Percentiles rank a stretch among this genome's conserved stretches.
Evolutionary conservation across 208 protist species (phyloP).

Genomic region (Lotmaria passim): DNA sequence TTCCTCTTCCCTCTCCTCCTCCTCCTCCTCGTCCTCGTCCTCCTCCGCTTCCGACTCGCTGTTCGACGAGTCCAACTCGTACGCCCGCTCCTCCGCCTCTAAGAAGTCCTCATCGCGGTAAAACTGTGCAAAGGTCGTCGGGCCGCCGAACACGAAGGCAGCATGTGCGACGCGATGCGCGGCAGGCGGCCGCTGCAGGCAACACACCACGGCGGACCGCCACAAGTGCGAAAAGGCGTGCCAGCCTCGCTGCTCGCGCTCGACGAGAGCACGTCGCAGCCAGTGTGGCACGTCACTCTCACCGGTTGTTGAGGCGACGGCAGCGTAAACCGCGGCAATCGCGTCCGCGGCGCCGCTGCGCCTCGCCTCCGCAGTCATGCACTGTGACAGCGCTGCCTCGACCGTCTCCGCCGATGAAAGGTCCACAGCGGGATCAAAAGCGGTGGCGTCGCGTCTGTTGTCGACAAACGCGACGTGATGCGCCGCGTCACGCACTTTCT

Average conservation of each 20-base stretch:
- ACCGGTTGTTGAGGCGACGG: background rate
- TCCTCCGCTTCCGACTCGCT: conserved; percentile 57
- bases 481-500: background rate
- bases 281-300: conserved; percentile 22
- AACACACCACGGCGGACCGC: conserved; percentile 24
- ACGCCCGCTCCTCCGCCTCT: conserved; percentile 49
- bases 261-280: conserved; percentile 22
- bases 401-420: background rate
- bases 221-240: background rate
- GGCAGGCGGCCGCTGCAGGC: conserved; percentile 20
- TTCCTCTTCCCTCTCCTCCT: conserved; percentile 63
- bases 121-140: conserved; percentile 76
- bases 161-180: conserved; percentile 39
- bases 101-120: conserved; percentile 45
- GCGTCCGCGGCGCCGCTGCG: conserved; percentile 5
- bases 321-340: background rate
- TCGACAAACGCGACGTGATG: too few species aligned
- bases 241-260: conserved; percentile 32
- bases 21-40: conserved; percentile 55
- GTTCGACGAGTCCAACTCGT: conserved; percentile 58
- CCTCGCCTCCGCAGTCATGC: background rate
- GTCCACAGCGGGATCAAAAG: background rate
- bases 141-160: conserved; percentile 58
- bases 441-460: too few species aligned
- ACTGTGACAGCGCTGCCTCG: conserved; percentile 17